These are phyloP conservation scores for Nothophoma quercina DNA, from an alignment of 2,329 filamentous ascomycete genomes.

Conservation along the genomic window DNA sequence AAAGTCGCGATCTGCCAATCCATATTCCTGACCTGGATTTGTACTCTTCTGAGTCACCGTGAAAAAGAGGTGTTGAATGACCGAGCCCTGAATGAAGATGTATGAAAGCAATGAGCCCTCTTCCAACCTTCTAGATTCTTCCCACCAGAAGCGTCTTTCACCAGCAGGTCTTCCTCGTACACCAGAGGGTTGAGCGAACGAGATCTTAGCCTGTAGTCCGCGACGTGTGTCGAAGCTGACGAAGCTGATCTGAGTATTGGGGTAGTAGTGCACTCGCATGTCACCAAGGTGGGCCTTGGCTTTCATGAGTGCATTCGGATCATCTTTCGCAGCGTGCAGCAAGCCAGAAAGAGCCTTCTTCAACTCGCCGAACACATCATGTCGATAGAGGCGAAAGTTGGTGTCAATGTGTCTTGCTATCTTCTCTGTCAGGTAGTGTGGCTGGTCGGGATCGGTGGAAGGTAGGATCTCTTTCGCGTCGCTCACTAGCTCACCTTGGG, in stretches of 20 bases:
- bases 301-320: conserved; percentile 7
- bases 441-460: conserved; percentile 35
- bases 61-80: conserved; percentile 38
- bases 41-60: conserved; percentile 25
- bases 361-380: conserved; percentile 44
- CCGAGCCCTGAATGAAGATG: conserved; percentile 21
- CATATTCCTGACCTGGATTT: conserved; percentile 14
- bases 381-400: conserved; percentile 42
- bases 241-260: conserved; percentile 25
- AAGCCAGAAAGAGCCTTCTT: conserved; percentile 33
- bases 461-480: conserved; percentile 50
- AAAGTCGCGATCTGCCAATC: conserved; percentile 13
- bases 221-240: conserved; percentile 24
- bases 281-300: conserved; percentile 26
- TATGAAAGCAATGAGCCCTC: conserved; percentile 39
- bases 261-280: conserved; percentile 30
- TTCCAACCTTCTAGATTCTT: conserved; percentile 34
- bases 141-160: conserved; percentile 39
- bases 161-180: conserved; percentile 18
- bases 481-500: conserved; percentile 45
- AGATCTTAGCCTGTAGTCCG: conserved; percentile 31
- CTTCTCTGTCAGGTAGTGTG: conserved; percentile 33
- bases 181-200: conserved; percentile 29
- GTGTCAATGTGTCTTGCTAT: conserved; percentile 44
- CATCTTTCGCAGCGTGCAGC: conserved; percentile 21